phyloP scores from a whole-genome alignment of 2,329 filamentous ascomycete species.

The Drechslera avenae region DNA sequence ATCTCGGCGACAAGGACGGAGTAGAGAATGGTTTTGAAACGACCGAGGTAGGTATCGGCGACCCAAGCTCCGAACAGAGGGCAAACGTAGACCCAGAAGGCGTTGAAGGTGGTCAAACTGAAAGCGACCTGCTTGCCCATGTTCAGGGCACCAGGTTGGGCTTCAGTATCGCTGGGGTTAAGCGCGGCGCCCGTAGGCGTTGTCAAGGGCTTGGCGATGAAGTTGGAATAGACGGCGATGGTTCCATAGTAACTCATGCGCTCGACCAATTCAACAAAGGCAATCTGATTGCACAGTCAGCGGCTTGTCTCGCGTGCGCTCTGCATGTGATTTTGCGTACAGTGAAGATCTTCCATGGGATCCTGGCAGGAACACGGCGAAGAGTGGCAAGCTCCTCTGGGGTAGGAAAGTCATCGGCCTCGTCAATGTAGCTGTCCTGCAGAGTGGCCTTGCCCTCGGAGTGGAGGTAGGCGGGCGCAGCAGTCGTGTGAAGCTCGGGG shows the following conservation, averaged over 20 bases:
- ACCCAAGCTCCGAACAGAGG: constrained; percentile 64
- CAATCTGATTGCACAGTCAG: constrained; percentile 28
- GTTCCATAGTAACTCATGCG: constrained; percentile 50
- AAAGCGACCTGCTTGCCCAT: constrained; percentile 61
- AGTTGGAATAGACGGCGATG: constrained; percentile 47
- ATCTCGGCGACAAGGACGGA: constrained; percentile 64
- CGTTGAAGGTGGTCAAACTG: constrained; percentile 59
- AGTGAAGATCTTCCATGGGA: constrained; percentile 42
- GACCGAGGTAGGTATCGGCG: constrained; percentile 65
- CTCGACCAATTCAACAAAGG: constrained; percentile 48
- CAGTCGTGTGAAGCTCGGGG: constrained; percentile 29
- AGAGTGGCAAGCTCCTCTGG: constrained; percentile 45
- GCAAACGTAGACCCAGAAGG: constrained; percentile 63
- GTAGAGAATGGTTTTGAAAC: constrained; percentile 64
- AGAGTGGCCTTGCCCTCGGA: constrained; percentile 48
- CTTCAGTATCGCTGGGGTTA: constrained; percentile 33
- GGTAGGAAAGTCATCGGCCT: constrained; percentile 37
- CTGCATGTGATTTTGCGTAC: constrained; percentile 2
- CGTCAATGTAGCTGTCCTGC: constrained; percentile 38
- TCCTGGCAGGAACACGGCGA: constrained; percentile 41
- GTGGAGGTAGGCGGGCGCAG: constrained; percentile 37
- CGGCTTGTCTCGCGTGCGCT: background rate
- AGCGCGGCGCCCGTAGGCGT: constrained; percentile 40
- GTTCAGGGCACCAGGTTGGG: constrained; percentile 58
- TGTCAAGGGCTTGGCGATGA: constrained; percentile 38